These are phyloP conservation scores for Firmiana major DNA, from an alignment of 345 rosid genomes.

Conservation along the genomic window DNA sequence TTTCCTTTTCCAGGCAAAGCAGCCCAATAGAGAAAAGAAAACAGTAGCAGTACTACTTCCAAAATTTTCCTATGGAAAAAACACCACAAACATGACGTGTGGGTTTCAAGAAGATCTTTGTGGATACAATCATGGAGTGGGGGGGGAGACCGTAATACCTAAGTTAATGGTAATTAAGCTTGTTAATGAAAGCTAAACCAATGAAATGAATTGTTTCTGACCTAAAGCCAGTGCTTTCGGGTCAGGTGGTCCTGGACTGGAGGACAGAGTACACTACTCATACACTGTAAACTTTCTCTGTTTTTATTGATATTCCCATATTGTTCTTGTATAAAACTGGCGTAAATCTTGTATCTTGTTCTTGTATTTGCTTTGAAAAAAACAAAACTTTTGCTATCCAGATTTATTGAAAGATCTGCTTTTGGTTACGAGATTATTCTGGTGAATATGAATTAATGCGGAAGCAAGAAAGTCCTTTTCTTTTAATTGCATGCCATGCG, in stretches of 20 bases:
- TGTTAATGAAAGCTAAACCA: neutral
- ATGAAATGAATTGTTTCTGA: neutral
- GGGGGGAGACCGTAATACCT: constrained; percentile 3
- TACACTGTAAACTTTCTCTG: neutral
- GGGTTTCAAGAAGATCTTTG: neutral
- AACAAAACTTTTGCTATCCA: too few species aligned
- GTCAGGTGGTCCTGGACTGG: constrained; percentile 23
- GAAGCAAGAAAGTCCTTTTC: neutral
- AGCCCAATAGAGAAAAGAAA: constrained; percentile 20
- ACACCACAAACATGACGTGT: neutral
- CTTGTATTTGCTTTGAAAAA: neutral
- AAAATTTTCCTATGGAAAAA: neutral
- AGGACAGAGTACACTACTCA: too few species aligned
- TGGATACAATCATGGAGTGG: neutral
- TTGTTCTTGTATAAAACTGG: too few species aligned
- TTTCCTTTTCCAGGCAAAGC: constrained; percentile 11
- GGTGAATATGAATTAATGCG: neutral
- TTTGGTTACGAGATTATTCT: neutral
- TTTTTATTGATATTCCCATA: neutral
- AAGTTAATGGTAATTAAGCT: constrained; percentile 21
- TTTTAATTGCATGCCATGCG: neutral
- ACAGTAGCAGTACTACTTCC: neutral
- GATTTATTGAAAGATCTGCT: neutral
- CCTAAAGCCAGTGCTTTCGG: neutral
- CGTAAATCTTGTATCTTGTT: too few species aligned